Percentiles rank a stretch among this genome's conserved stretches.
Evolutionary conservation across 1,139 yeast species (phyloP).

Genomic region (Nakaseomyces bracarensis): DNA sequence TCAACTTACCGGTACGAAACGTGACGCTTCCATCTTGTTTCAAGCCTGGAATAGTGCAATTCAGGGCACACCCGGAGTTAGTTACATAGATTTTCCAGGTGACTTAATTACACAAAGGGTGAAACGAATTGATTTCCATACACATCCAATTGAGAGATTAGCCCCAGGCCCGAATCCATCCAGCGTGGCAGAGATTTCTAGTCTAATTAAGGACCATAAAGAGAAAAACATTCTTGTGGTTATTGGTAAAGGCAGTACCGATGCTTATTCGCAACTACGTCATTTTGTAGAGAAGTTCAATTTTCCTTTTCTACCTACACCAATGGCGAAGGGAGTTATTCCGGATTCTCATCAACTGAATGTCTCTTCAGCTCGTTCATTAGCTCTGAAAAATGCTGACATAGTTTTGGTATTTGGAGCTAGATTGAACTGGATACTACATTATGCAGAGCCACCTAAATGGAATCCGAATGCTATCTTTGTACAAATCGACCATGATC

Average conservation of each 20-base stretch:
- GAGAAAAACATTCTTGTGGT: constrained; percentile 43
- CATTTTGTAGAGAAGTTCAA: constrained; percentile 36
- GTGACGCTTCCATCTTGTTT: constrained; percentile 35
- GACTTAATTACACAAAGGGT: constrained; percentile 35
- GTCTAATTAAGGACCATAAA: constrained; percentile 30
- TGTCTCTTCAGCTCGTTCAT: constrained; percentile 52
- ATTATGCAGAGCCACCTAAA: constrained; percentile 50
- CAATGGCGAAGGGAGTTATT: constrained; percentile 67
- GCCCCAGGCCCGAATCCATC: constrained; percentile 35
- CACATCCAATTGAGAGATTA: not conserved
- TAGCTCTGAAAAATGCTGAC: constrained; percentile 46
- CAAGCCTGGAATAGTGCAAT: constrained; percentile 43
- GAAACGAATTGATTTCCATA: not conserved
- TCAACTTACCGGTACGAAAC: constrained; percentile 34
- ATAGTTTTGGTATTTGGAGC: constrained; percentile 53
- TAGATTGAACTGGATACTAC: constrained; percentile 59
- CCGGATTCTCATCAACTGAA: constrained; percentile 42
- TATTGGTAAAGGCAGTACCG: constrained; percentile 57
- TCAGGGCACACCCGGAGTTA: constrained; percentile 49
- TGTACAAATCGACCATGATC: constrained; percentile 47
- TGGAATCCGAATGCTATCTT: constrained; percentile 39
- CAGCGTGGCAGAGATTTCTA: constrained; percentile 34
- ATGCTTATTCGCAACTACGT: constrained; percentile 36
- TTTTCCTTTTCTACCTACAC: constrained; percentile 55
- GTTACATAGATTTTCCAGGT: constrained; percentile 59